A percentile compares a stretch with the other conserved stretches of the same genome.
These are phyloP conservation scores for Phoenix roebelenii DNA, from an alignment of 176 grass and related monocot genomes.

Conservation along the genomic window DNA sequence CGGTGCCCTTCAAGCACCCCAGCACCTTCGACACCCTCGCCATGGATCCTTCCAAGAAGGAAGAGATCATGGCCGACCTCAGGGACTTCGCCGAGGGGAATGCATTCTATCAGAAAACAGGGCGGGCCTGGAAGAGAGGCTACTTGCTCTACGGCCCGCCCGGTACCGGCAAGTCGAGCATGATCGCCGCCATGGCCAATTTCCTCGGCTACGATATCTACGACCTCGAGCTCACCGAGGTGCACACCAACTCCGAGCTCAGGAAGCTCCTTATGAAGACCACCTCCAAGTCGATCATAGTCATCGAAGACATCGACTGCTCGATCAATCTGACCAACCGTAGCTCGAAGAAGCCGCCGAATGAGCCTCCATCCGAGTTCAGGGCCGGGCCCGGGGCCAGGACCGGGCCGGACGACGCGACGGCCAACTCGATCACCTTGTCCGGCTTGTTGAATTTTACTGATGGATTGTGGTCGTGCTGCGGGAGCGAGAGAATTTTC, in stretches of 20 bases:
- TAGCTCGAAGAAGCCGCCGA: neutral
- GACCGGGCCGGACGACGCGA: neutral
- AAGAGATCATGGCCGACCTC: conserved; percentile 64
- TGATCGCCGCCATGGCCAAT: conserved; percentile 93
- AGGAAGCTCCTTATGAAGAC: conserved; percentile 92
- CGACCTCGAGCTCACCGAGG: conserved; percentile 82
- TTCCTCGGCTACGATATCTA: conserved; percentile 74
- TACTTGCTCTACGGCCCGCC: conserved; percentile 78
- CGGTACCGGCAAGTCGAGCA: conserved; percentile 74
- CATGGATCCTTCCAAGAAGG: conserved; percentile 56
- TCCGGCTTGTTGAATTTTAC: conserved; percentile 87
- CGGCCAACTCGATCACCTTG: conserved; percentile 40
- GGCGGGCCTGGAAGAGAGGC: conserved; percentile 71
- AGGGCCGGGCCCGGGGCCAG: neutral
- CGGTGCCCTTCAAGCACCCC: conserved; percentile 84
- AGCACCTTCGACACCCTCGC: conserved; percentile 91
- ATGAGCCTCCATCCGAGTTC: neutral
- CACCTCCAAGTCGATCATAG: conserved; percentile 78
- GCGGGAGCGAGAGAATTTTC: conserved; percentile 82
- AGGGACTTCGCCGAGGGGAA: conserved; percentile 46
- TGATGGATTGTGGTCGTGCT: conserved; percentile 87
- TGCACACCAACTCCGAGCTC: conserved; percentile 70
- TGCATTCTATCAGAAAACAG: conserved; percentile 58
- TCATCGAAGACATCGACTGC: conserved; percentile 96
- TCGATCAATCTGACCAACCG: conserved; percentile 75